Base-by-base conservation (phyloP, 257 asterid genomes). In the Plectranthus barbatus region DNA sequence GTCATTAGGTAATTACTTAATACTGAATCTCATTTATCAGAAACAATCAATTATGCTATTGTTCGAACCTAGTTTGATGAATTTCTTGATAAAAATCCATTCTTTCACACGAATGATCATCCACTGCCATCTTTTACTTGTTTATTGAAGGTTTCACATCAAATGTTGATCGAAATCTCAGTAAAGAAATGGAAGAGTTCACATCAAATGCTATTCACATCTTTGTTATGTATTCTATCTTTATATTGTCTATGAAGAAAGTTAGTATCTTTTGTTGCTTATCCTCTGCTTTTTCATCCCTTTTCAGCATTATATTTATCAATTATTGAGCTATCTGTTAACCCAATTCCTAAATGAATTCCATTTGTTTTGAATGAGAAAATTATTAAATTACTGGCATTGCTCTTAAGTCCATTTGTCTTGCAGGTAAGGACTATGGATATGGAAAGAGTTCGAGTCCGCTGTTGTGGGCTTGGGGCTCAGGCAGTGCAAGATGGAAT, bases 401-500 rank as follows among this genome's bases (percentile, higher is more conserved):
- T 62, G 23, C 6, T 65, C 62, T 9, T 45, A 21, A 20, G 39
- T 54, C 36, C 41, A 13, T 56, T 33, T 45, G 41, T 41, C 21
- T 20, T 77, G 66, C 58, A 79, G 88, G 80, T 65, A 80, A 72
- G 70, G 79, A 77, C 47, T 66, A 64, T 48, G 80, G 83, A 23
- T 42, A 72, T 46, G 82, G 84, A 58, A 88, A 75, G 75, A 81
- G 67, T 77, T 74, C 74, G 58, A 77, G 81, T 62, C 84, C 91
- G 0, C 50, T 80, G 17, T 54, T 80, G 52, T 86, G 94, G 95
- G 68, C 77, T 47, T 88, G 91, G 88, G 90, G 93, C 66, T 80
- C 95, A 9, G 74, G 78, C 57, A 77, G 91, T 70, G 85, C 93
- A 0, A 89, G 75, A 68, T 92, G 96, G 96, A 89, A 85, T 66